Conservation (phyloP, 2,329 filamentous ascomycete species). For the Dothideomycetidae sp. region DNA sequence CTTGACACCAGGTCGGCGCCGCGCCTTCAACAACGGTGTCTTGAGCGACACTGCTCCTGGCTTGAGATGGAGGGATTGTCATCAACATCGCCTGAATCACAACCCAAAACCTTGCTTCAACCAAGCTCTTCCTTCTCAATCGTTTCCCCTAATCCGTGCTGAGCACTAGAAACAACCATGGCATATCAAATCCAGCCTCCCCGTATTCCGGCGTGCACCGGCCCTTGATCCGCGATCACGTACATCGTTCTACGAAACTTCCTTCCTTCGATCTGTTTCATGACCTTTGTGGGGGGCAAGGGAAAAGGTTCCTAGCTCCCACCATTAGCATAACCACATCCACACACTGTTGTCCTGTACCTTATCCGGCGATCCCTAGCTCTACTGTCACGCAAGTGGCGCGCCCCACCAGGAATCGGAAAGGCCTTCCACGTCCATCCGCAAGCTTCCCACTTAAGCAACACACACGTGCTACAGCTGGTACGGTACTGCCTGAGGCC, state of each 20-base stretch:
- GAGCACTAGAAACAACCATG: not conserved
- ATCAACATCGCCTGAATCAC: not conserved
- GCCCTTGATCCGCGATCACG: not conserved
- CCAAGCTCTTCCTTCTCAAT: not conserved
- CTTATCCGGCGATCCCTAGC: not conserved
- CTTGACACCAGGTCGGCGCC: too few relatives aligned
- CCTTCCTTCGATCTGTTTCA: not conserved
- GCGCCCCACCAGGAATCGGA: not conserved
- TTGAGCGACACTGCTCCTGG: too few relatives aligned
- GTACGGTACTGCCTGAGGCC: too few relatives aligned
- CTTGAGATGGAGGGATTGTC: too few relatives aligned
- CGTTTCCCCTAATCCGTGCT: not conserved
- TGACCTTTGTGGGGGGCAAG: not conserved
- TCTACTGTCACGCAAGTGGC: not conserved
- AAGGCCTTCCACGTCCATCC: too few relatives aligned
- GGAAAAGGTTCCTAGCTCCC: too few relatives aligned
- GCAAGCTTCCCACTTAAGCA: too few relatives aligned
- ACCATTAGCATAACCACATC: too few relatives aligned
- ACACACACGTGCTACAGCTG: too few relatives aligned
- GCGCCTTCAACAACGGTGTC: too few relatives aligned
- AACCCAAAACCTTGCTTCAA: not conserved
- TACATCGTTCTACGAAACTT: not conserved
- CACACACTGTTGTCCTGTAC: too few relatives aligned
- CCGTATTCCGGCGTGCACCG: too few relatives aligned
- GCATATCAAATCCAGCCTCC: not conserved